Base-by-base conservation (phyloP, 192 early-diverging fungal species). In the Backusella sp. region DNA sequence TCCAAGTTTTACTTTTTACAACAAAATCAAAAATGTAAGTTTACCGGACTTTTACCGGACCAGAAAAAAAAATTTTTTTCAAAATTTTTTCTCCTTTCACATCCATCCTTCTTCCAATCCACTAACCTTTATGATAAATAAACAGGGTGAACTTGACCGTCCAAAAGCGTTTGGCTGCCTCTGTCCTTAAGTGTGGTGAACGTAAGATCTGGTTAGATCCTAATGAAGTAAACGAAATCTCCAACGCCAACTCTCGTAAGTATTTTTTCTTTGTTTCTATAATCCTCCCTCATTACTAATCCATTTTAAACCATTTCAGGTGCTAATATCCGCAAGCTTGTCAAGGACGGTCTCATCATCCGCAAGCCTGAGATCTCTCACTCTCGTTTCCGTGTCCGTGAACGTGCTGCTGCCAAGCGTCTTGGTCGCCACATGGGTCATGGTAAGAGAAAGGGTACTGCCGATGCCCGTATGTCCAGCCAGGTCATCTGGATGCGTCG, bases 171-270 rank as follows among this genome's bases (percentile, higher is more conserved):
- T 90, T 99, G 77, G 97, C 97, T 73, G 92, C 97, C 78, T 92
- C 94, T 86, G 95, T 99, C 84, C 92, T 99, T 83, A 95, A 95
- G 87, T 98, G 96, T 88, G 97, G 97, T 83, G 74, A 99, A 91
- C 91, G 97, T 84, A 99, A 99, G 92, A 90, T 99, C 83, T 99
- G 97, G 97, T 87, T 99, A 68, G 97, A 99, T 90, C 97, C 97
- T 74, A 95, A 95, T 86, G 96, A 99, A 90, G 89, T 91, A 77
- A 92, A 86, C 76, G 96, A 96, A 86, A 96, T 99, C 82, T 86
- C 94, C 79, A 96, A 93, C 82, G 97, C 96, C 87, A 98, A 99
- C 93, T 98, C 97, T 83, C 95, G 97, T 94, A 88, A 93, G 93
- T 93, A 39, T 14, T 11, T 14, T 11, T 62, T 72, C 19, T 0